Evolutionary conservation across 768 basidiomycete genomes (phyloP).

Genomic region (Trametes punicea): DNA sequence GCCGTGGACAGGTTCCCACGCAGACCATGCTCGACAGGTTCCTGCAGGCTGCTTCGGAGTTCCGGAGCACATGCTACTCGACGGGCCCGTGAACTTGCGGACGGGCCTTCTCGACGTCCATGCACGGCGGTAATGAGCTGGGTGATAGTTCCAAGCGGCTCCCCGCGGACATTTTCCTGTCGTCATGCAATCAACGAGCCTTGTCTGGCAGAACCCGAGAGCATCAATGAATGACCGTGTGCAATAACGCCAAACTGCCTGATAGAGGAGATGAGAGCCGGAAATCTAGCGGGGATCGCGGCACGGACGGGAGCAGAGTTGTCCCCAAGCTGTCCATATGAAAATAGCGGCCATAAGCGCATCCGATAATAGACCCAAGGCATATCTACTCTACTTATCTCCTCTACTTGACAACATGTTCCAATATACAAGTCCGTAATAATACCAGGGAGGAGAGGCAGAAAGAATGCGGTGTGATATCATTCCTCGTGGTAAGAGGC

Average conservation of each 20-base stretch:
- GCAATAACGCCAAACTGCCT: neutral
- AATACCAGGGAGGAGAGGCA: slow-evolving; percentile 5
- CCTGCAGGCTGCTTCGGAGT: slow-evolving; percentile 6
- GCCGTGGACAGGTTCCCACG: slow-evolving; percentile 3
- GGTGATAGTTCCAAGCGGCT: neutral
- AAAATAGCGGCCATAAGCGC: neutral
- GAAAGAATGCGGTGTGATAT: neutral
- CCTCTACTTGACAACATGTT: slow-evolving; percentile 18
- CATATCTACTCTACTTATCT: slow-evolving; percentile 11
- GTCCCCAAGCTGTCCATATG: too few relatives aligned
- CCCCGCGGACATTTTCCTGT: neutral
- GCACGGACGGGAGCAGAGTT: too few relatives aligned
- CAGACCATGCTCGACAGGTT: slow-evolving; percentile 8
- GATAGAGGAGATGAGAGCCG: neutral
- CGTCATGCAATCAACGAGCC: neutral
- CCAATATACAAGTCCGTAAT: slow-evolving; percentile 12
- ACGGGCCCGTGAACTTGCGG: neutral
- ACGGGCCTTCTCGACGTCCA: neutral
- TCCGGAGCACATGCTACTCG: slow-evolving; percentile 11
- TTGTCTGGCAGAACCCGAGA: neutral
- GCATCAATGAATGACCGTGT: neutral
- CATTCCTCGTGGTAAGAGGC: slow-evolving; percentile 14
- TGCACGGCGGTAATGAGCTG: slow-evolving; percentile 10
- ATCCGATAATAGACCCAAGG: slow-evolving; percentile 8
- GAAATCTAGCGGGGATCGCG: too few relatives aligned